Conservation (phyloP, 257 asterid species). For the Asclepias syriaca region DNA sequence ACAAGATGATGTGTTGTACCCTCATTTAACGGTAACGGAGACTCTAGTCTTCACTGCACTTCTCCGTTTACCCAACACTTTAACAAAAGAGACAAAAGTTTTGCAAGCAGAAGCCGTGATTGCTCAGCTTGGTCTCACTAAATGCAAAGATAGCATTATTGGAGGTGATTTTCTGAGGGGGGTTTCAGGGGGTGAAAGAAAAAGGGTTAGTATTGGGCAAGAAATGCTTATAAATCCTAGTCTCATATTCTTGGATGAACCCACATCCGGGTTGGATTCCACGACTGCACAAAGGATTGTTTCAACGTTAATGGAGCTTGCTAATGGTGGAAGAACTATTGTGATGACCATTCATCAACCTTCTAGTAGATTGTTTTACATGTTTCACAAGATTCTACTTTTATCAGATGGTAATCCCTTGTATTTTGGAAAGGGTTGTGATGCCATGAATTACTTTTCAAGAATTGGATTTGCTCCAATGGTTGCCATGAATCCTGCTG, state of each 20-base stretch:
- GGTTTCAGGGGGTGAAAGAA: conserved; percentile 74
- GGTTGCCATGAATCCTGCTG: conserved; percentile 78
- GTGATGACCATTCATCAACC: conserved; percentile 89
- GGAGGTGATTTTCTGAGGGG: conserved; percentile 54
- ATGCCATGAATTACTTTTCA: conserved; percentile 51
- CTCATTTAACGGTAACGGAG: conserved; percentile 73
- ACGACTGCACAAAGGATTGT: conserved; percentile 74
- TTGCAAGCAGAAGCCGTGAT: conserved; percentile 49
- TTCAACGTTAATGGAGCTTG: conserved; percentile 53
- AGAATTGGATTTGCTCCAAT: conserved; percentile 48
- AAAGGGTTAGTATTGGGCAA: conserved; percentile 80
- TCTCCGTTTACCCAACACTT: conserved; percentile 48
- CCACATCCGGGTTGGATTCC: conserved; percentile 81
- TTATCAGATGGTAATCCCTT: conserved; percentile 64
- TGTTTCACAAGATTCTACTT: conserved; percentile 71
- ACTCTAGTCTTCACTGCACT: conserved; percentile 70
- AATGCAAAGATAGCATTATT: conserved; percentile 47
- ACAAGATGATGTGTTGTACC: conserved; percentile 67
- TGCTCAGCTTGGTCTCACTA: conserved; percentile 46
- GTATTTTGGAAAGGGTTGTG: conserved; percentile 54
- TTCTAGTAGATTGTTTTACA: conserved; percentile 63
- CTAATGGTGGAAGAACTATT: conserved; percentile 58
- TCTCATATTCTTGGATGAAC: conserved; percentile 68
- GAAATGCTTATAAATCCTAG: conserved; percentile 84
- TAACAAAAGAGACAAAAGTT: conserved; percentile 35